These are phyloP conservation scores for Solanum dulcamara DNA, from an alignment of 257 asterid species.

Conservation along the genomic window DNA sequence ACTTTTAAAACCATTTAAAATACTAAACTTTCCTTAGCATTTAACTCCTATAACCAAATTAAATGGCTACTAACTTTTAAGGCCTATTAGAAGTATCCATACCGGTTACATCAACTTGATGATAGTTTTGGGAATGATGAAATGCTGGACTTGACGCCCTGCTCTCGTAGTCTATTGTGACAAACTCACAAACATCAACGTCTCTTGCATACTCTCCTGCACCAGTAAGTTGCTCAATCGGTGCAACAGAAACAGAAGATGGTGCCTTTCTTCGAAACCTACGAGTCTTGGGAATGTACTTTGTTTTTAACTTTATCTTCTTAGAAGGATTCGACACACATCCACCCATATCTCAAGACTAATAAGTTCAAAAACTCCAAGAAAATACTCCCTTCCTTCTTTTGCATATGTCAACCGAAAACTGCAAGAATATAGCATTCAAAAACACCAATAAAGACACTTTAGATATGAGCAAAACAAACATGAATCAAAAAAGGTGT, in stretches of 20 bases:
- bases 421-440: background rate
- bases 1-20: background rate
- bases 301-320: constrained; percentile 43
- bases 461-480: background rate
- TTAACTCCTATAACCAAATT: background rate
- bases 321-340: constrained; percentile 61
- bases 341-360: constrained; percentile 53
- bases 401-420: constrained; percentile 45
- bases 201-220: constrained; percentile 11
- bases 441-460: background rate
- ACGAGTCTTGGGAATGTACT: constrained; percentile 36
- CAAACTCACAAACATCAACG: constrained; percentile 20
- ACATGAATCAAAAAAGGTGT: background rate
- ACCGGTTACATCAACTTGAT: constrained; percentile 24
- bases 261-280: constrained; percentile 45
- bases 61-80: background rate
- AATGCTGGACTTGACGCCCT: background rate
- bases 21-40: background rate
- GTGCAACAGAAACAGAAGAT: constrained; percentile 42
- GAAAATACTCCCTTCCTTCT: background rate
- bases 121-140: constrained; percentile 10
- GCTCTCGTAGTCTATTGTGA: constrained; percentile 2
- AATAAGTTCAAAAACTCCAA: constrained; percentile 9
- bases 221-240: constrained; percentile 20
- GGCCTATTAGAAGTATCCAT: background rate